These are phyloP conservation scores for Circinella umbellata DNA, from an alignment of 371 early-diverging fungal genomes.

Conservation along the genomic window DNA sequence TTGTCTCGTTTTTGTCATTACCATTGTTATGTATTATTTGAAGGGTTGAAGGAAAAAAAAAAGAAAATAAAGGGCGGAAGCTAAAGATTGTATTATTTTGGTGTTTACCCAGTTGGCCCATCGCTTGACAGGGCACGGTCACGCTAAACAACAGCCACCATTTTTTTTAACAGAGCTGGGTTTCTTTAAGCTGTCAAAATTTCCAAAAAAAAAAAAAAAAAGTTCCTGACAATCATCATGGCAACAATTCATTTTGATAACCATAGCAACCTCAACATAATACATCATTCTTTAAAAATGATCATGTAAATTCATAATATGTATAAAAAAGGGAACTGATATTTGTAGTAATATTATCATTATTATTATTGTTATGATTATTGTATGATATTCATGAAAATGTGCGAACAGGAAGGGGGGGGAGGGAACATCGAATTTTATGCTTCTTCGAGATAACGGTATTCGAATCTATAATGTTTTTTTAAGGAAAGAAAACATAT, in stretches of 20 bases:
- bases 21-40: background rate
- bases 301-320: too few relatives aligned
- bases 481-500: too few relatives aligned
- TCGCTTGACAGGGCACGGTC: conserved; percentile 2
- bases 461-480: conserved; percentile 72
- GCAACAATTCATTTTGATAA: too few relatives aligned
- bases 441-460: conserved; percentile 87
- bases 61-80: background rate
- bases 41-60: background rate
- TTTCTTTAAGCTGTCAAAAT: too few relatives aligned
- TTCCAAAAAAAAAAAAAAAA: too few relatives aligned
- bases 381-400: background rate
- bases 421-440: conserved; percentile 14
- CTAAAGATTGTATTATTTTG: background rate
- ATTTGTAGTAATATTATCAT: background rate
- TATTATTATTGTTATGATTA: background rate
- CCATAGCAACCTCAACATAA: too few relatives aligned
- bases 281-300: too few relatives aligned
- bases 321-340: background rate
- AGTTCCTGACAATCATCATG: too few relatives aligned
- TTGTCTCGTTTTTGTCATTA: background rate
- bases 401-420: background rate
- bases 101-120: background rate
- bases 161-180: too few relatives aligned
- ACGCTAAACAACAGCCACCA: conserved; percentile 4